Percentiles rank a stretch among this genome's conserved stretches.
phyloP scores from a whole-genome alignment of 495 filamentous ascomycete genomes.

The Penicillium argentinense region DNA sequence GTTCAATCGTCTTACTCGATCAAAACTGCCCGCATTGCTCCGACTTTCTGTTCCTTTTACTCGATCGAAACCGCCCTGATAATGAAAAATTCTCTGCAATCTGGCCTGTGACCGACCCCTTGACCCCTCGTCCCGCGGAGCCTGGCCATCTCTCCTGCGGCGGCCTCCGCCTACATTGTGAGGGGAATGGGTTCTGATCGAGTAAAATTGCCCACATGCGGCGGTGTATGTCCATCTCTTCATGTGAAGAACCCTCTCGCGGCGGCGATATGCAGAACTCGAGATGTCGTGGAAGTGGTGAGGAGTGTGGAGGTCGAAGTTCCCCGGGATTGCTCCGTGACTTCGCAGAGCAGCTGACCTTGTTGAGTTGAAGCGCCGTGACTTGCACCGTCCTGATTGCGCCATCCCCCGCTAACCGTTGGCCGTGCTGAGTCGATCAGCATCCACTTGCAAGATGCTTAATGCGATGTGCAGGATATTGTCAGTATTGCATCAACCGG shows the following conservation, averaged over 20 bases:
- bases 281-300: too few species aligned
- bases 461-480: conserved; percentile 6
- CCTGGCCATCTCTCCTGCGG: not conserved
- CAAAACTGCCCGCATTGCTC: conserved; percentile 16
- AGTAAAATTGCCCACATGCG: conserved; percentile 1
- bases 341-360: too few species aligned
- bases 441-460: conserved; percentile 12
- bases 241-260: not conserved
- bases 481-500: too few species aligned
- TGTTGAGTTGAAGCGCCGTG: not conserved
- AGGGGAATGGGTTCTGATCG: conserved; percentile 6
- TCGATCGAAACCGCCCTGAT: conserved; percentile 26
- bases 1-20: conserved; percentile 31
- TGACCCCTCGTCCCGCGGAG: not conserved
- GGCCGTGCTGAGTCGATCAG: conserved; percentile 1
- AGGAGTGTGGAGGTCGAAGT: too few species aligned
- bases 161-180: conserved; percentile 2
- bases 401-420: conserved; percentile 10
- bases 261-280: too few species aligned
- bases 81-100: not conserved
- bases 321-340: too few species aligned
- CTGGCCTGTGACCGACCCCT: conserved; percentile 3
- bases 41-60: conserved; percentile 15
- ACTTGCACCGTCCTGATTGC: conserved; percentile 7
- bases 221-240: not conserved